These are phyloP conservation scores for Sporothrix euskadiensis DNA, from an alignment of 2,329 filamentous ascomycete species.

Conservation along the genomic window DNA sequence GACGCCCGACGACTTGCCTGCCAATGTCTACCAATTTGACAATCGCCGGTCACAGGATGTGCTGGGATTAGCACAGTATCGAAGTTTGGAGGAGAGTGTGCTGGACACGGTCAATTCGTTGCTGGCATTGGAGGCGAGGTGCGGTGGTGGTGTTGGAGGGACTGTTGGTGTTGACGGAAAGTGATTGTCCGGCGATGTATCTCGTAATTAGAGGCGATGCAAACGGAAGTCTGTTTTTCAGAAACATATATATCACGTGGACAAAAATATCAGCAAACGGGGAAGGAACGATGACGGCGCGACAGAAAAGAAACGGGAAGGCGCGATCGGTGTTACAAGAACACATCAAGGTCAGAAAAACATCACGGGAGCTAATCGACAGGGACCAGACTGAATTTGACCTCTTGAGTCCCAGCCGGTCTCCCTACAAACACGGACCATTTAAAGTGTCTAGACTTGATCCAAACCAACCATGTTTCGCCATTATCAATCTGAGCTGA, in stretches of 20 bases:
- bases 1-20: slow-evolving; percentile 46
- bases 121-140: slow-evolving; percentile 31
- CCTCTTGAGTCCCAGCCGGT: not conserved
- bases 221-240: not conserved
- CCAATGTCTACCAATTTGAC: slow-evolving; percentile 56
- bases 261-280: not conserved
- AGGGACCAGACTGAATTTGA: too few species aligned
- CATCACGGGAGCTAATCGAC: not conserved
- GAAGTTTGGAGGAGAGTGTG: slow-evolving; percentile 58
- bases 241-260: not conserved
- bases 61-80: slow-evolving; percentile 59
- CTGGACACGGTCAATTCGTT: slow-evolving; percentile 57
- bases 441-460: too few species aligned
- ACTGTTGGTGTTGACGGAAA: not conserved
- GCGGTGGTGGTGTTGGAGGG: not conserved
- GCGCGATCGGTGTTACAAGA: not conserved
- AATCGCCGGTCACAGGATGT: slow-evolving; percentile 56
- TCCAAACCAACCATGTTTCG: not conserved
- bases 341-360: not conserved
- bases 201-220: not conserved
- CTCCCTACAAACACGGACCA: too few species aligned
- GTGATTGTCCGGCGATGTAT: slow-evolving; percentile 6
- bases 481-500: not conserved
- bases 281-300: not conserved
- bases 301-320: not conserved